A percentile compares a stretch with the other conserved stretches of the same genome.
Conservation (phyloP, 164 flowering plant species). For the Berberis thunbergii region DNA sequence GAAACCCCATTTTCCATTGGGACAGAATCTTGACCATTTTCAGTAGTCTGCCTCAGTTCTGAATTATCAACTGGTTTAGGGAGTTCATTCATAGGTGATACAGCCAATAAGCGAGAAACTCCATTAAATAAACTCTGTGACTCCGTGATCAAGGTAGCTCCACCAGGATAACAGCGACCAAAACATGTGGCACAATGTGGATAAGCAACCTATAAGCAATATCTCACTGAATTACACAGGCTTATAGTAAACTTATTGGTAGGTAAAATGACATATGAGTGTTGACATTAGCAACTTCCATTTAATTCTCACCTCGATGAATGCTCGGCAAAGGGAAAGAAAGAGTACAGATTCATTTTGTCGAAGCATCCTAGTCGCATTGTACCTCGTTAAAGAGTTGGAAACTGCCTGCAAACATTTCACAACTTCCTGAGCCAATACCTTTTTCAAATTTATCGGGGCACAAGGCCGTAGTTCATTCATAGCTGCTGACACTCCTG, state of each 20-base stretch:
- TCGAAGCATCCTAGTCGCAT: constrained; percentile 71
- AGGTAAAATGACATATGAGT: background rate
- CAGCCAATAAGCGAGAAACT: constrained; percentile 45
- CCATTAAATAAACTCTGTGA: constrained; percentile 68
- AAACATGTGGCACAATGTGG: constrained; percentile 84
- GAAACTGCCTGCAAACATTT: constrained; percentile 80
- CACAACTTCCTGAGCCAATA: constrained; percentile 73
- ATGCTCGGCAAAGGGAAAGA: constrained; percentile 86
- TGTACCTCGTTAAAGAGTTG: constrained; percentile 66
- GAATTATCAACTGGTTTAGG: constrained; percentile 30
- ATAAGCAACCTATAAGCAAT: constrained; percentile 54
- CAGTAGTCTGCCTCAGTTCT: constrained; percentile 26
- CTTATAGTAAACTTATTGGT: background rate
- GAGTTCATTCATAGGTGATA: constrained; percentile 37
- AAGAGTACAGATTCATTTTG: constrained; percentile 72
- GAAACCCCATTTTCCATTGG: constrained; percentile 36
- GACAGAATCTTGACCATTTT: constrained; percentile 35
- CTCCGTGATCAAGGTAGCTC: constrained; percentile 54
- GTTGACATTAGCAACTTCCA: background rate
- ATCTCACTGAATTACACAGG: background rate
- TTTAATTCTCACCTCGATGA: constrained; percentile 52
- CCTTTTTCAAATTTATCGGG: constrained; percentile 69
- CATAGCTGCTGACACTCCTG: constrained; percentile 93
- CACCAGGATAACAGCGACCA: constrained; percentile 91
- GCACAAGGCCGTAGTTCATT: constrained; percentile 98